A percentile compares a stretch with the other conserved stretches of the same genome.
Conservation (phyloP, 2,329 filamentous ascomycete species). For the Colletotrichum melonis region DNA sequence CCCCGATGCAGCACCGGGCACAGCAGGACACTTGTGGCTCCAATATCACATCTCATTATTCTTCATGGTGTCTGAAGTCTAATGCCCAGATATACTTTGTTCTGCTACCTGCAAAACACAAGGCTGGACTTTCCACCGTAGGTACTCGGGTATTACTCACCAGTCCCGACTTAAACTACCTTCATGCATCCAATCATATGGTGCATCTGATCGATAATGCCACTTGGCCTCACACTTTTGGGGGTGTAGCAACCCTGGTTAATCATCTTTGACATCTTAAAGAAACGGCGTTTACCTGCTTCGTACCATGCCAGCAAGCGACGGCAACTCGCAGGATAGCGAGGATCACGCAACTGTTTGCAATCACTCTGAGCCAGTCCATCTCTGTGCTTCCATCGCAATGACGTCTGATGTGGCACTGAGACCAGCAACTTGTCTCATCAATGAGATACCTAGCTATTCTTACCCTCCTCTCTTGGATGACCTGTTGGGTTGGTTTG, state of each 20-base stretch:
- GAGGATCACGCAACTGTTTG: not conserved
- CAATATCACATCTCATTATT: not conserved
- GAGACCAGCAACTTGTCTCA: slow-evolving; percentile 59
- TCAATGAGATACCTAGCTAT: slow-evolving; percentile 42
- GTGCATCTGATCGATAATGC: slow-evolving; percentile 70
- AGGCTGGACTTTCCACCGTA: too few relatives aligned
- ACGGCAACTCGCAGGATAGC: not conserved
- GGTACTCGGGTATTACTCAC: too few relatives aligned
- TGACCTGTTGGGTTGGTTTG: too few relatives aligned
- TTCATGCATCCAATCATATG: not conserved
- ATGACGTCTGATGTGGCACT: slow-evolving; percentile 39
- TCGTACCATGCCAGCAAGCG: not conserved
- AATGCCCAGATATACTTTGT: not conserved
- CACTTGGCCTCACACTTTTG: slow-evolving; percentile 76
- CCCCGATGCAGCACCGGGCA: not conserved
- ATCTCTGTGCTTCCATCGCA: not conserved
- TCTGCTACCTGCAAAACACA: too few relatives aligned
- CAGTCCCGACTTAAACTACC: too few relatives aligned
- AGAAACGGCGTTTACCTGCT: not conserved
- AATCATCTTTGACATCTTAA: slow-evolving; percentile 50
- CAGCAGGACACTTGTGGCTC: too few relatives aligned
- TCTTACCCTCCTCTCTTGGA: not conserved
- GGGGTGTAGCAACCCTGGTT: slow-evolving; percentile 71
- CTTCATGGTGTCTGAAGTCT: not conserved
- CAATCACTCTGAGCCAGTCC: not conserved